Percentiles rank a stretch among this genome's conserved stretches.
Evolutionary conservation across 2,329 filamentous ascomycete species (phyloP).

Genomic region (Stagonosporopsis chrysanthemi): DNA sequence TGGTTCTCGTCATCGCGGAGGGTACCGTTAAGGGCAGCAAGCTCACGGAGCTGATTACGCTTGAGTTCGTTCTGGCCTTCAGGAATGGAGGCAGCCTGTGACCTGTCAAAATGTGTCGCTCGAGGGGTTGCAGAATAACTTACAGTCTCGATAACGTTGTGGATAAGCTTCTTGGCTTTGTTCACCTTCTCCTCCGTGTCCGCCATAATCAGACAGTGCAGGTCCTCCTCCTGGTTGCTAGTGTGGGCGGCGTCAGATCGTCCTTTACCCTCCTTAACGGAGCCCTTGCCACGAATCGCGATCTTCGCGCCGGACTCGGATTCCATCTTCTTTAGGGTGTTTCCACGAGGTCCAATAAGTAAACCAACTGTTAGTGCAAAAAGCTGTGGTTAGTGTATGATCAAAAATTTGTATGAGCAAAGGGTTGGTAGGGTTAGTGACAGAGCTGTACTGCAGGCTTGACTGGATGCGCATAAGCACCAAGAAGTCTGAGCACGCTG

Average conservation of each 20-base stretch:
- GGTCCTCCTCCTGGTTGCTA: slow-evolving; percentile 99
- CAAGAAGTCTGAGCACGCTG: slow-evolving; percentile 49
- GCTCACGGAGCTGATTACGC: slow-evolving; percentile 96
- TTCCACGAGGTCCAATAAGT: slow-evolving; percentile 99
- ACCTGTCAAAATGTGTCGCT: slow-evolving; percentile 39
- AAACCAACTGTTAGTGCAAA: slow-evolving; percentile 93
- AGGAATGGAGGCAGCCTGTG: slow-evolving; percentile 92
- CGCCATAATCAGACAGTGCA: slow-evolving; percentile 99
- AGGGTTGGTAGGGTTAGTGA: slow-evolving; percentile 50
- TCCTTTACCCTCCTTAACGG: slow-evolving; percentile 99
- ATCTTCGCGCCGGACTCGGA: slow-evolving; percentile 97
- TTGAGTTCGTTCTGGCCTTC: slow-evolving; percentile 99
- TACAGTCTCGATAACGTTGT: slow-evolving; percentile 98
- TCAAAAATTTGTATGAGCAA: slow-evolving; percentile 49
- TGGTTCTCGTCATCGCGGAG: slow-evolving; percentile 99
- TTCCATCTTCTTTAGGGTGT: slow-evolving; percentile 99
- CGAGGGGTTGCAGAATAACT: slow-evolving; percentile 52
- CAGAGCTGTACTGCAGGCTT: slow-evolving; percentile 49
- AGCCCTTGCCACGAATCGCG: slow-evolving; percentile 98
- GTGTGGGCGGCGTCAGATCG: slow-evolving; percentile 98
- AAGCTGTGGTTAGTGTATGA: slow-evolving; percentile 86
- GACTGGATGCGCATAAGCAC: slow-evolving; percentile 39
- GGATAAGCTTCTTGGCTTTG: slow-evolving; percentile 97
- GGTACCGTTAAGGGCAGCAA: slow-evolving; percentile 97
- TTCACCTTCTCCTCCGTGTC: slow-evolving; percentile 99